Conservation (phyloP, 164 flowering plant genomes). For the Liriodendron chinense region DNA sequence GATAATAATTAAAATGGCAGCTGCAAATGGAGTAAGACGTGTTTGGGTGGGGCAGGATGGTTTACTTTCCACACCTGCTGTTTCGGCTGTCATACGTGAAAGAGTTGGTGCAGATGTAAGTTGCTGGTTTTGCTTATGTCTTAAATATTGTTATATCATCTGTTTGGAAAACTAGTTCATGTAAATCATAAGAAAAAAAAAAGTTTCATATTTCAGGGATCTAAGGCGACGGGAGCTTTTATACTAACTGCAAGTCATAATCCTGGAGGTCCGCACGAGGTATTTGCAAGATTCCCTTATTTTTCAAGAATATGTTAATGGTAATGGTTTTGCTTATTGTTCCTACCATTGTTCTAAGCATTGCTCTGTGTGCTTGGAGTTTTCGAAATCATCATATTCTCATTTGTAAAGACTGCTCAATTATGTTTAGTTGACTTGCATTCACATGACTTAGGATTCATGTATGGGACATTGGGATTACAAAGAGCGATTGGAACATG, state of each 20-base stretch:
- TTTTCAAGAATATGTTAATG: neutral
- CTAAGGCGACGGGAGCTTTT: constrained; percentile 84
- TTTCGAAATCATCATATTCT: no score
- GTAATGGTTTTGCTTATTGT: neutral
- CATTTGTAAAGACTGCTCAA: no score
- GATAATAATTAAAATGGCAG: constrained; percentile 95
- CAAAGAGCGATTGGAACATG: no score
- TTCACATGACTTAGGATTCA: no score
- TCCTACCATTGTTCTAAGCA: no score
- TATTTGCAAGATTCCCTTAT: constrained; percentile 14
- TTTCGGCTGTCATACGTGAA: constrained; percentile 93
- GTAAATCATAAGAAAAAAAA: no score
- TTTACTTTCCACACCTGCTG: constrained; percentile 95
- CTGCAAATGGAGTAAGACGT: constrained; percentile 94
- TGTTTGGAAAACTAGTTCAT: neutral
- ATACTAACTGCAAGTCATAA: constrained; percentile 99
- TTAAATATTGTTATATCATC: neutral
- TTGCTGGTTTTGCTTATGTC: neutral
- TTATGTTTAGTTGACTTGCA: no score
- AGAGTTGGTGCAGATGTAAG: constrained; percentile 86
- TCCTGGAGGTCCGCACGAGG: constrained; percentile 98
- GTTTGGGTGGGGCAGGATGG: constrained; percentile 94
- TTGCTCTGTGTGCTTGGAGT: no score
- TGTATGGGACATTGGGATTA: no score
- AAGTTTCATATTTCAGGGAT: constrained; percentile 50